Evolutionary conservation across 768 basidiomycete genomes (phyloP), one percentile per base, ranked within the genome.

Genomic region (Daedaleopsis sinensis): DNA sequence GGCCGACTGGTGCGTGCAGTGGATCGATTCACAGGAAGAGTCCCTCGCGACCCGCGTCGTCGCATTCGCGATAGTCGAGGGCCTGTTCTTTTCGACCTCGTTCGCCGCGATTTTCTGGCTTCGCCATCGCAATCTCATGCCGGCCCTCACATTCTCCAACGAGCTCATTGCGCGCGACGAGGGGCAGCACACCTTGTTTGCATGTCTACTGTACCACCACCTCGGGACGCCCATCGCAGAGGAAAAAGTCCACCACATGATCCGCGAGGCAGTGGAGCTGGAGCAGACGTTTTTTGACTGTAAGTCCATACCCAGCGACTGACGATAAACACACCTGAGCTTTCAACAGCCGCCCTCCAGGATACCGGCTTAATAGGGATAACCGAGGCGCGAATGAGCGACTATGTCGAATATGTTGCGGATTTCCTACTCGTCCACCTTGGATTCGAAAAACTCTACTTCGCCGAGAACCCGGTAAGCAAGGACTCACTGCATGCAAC

Each of bases 151-250:
- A n/a, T 83, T 83, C 73, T 82, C 81, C 51, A 84, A 83, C 76
- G 83, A 84, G 73, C 75, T 84, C 68, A 84, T 84, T 74, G 79
- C 78, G 27, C 75, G 83, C 51, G 83, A 84, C 65, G 84, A 85
- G 72, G 81, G 79, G 66, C 76, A 82, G 57, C 82, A 83, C 73
- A 81, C 81, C 72, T 80, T 82, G 70, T 81, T 84, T 72, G 83
- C 83, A 61, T 83, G 82, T 77, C 68, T 83, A 50, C 74, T 83
- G 64, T 81, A 82, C 78, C 76, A 76, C 65, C 82, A 81, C 77
- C 80, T 81, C 70, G 71, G 77, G 71, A 75, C 78, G 55, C 73
- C 81, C 38, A 12, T 78, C 21, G n/a, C 8, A 2, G 16, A 2
- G 5, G 44, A 46, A 13, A 10, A 78, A 19, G 77, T 84, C 65